Evolutionary conservation across 176 grass and related monocot genomes (phyloP).

Genomic region (Raddia distichophylla): DNA sequence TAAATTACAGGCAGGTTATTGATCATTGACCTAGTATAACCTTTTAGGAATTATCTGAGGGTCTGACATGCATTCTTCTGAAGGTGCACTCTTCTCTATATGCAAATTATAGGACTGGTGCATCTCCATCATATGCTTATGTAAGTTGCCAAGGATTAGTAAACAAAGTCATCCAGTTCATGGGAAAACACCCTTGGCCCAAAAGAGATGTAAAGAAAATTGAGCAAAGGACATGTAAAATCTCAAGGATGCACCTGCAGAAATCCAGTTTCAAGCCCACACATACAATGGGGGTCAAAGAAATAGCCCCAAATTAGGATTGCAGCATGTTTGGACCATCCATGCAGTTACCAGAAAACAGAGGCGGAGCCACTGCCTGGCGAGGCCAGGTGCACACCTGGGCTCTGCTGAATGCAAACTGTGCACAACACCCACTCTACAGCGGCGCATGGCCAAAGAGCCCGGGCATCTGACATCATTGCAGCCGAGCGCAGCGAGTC

Average conservation of each 20-base stretch:
- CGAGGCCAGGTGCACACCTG: too few species aligned
- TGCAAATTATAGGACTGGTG: background rate
- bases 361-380: too few species aligned
- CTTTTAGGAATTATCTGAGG: background rate
- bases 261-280: background rate
- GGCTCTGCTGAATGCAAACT: too few species aligned
- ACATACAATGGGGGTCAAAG: background rate
- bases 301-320: slow-evolving; percentile 2
- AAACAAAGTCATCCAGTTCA: background rate
- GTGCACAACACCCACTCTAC: too few species aligned
- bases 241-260: background rate
- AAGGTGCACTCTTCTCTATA: background rate
- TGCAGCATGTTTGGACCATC: background rate
- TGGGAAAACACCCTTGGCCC: background rate
- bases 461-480: too few species aligned
- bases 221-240: background rate
- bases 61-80: background rate
- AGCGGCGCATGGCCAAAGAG: too few species aligned
- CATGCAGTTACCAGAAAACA: background rate
- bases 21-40: background rate
- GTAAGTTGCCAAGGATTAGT: background rate
- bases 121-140: background rate
- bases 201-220: background rate
- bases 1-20: background rate
- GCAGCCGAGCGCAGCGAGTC: too few species aligned